Conservation (phyloP, 2,329 filamentous ascomycete genomes). For the Pseudogymnoascus sp. region DNA sequence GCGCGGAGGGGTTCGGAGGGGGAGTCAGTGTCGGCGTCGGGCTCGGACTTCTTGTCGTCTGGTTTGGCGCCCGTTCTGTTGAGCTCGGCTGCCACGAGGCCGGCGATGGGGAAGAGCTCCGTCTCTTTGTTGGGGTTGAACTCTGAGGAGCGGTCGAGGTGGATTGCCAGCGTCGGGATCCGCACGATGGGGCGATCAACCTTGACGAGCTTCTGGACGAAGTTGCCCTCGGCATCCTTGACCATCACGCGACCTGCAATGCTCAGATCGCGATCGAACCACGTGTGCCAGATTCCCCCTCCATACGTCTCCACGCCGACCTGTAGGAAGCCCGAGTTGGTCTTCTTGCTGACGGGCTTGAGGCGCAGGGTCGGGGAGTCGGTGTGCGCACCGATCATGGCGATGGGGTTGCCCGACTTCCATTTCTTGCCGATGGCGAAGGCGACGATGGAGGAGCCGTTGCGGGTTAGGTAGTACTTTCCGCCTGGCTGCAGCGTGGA, state of each 20-base stretch:
- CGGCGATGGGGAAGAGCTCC: slow-evolving; percentile 88
- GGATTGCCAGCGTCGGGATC: slow-evolving; percentile 89
- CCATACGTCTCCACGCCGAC: slow-evolving; percentile 96
- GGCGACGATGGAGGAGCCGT: slow-evolving; percentile 83
- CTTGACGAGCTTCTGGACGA: slow-evolving; percentile 79
- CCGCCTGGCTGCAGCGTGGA: slow-evolving; percentile 72
- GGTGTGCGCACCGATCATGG: slow-evolving; percentile 93
- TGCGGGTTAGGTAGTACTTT: slow-evolving; percentile 94
- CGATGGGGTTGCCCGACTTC: slow-evolving; percentile 81
- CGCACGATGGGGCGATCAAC: slow-evolving; percentile 83
- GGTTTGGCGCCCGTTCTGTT: slow-evolving; percentile 56
- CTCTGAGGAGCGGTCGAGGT: slow-evolving; percentile 75
- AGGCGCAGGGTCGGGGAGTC: slow-evolving; percentile 87
- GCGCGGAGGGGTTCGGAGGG: slow-evolving; percentile 58
- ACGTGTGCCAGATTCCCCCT: slow-evolving; percentile 94
- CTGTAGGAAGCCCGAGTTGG: slow-evolving; percentile 78
- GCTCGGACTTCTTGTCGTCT: slow-evolving; percentile 26
- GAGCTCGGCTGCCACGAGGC: slow-evolving; percentile 77
- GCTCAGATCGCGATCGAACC: slow-evolving; percentile 92
- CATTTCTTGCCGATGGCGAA: slow-evolving; percentile 88
- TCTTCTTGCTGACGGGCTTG: slow-evolving; percentile 90
- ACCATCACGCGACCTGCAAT: slow-evolving; percentile 85
- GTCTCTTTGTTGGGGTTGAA: slow-evolving; percentile 97
- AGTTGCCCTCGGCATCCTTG: slow-evolving; percentile 60
- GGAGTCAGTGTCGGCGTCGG: slow-evolving; percentile 35